Evolutionary conservation across 768 basidiomycete genomes (phyloP), one percentile per base, ranked within the genome.

Genomic region (Xerocomus potaroensis): DNA sequence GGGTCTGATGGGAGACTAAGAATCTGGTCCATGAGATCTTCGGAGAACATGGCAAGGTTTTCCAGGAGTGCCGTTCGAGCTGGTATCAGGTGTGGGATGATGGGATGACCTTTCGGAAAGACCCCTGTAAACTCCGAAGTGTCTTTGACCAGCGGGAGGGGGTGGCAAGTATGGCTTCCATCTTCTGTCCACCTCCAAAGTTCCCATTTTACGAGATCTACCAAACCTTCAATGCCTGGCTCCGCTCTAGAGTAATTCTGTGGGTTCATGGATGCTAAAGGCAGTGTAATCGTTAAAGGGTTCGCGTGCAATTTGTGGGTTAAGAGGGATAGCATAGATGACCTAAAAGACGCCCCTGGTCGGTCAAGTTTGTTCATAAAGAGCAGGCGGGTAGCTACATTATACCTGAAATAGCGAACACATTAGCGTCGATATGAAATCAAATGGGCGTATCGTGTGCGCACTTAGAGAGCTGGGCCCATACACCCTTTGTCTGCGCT

Each of bases 301-400:
- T 80, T 80, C 3, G 81, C 78, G 57, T 93, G 91, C 31, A 93
- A 73, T 30, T 81, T 75, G 63, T 91, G 78, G n/a, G 75, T 67
- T 10, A 91, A 72, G 29, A 91, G 67, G 23, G 91, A 92, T n/a
- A 74, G 55, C 6, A 91, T 54, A 1, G 90, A 89, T 5, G 79
- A 73, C 47, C 72, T 73, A 58, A 90, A 82, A 1, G 88, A 91
- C 4, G 91, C 87, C 29, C 91, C 91, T 22, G 91, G 79, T 40
- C 91, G 80, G 64, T 93, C 91, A 36, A 92, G 75, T 63, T 93
- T 93, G 71, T 93, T 93, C 48, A 92, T 65, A 65, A 92, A 91
- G 55, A 92, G 72, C 42, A 93, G 76, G 43, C 88, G 73, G 11
- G 87, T 84, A 1, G 78, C 67, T 5, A 93, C 91, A n/a, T 74